A percentile compares a stretch with the other conserved stretches of the same genome.
Conservation (phyloP, 2,329 filamentous ascomycete genomes). For the Calonectria honghensis region DNA sequence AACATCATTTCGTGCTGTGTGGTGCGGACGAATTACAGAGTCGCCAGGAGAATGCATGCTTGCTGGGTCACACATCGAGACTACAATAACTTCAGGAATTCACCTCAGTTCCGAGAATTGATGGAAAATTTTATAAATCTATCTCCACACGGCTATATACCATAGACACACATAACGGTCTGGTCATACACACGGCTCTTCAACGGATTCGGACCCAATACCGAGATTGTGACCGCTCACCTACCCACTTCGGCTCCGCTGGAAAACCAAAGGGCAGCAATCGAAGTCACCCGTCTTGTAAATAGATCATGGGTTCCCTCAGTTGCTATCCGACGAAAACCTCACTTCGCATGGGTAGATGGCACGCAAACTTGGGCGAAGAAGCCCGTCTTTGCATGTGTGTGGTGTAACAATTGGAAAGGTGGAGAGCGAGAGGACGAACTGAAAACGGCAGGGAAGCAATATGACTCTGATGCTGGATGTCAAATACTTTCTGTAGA, state of each 20-base stretch:
- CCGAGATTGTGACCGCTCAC: slow-evolving; percentile 28
- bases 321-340: background rate
- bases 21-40: slow-evolving; percentile 11
- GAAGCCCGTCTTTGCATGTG: slow-evolving; percentile 8
- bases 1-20: background rate
- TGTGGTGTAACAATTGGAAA: slow-evolving; percentile 21
- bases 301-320: background rate
- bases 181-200: slow-evolving; percentile 6
- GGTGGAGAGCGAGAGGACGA: slow-evolving; percentile 1
- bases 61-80: slow-evolving; percentile 13
- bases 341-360: slow-evolving; percentile 29
- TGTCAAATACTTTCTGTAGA: background rate
- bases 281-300: background rate
- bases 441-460: slow-evolving; percentile 18
- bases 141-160: background rate
- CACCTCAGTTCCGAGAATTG: slow-evolving; percentile 22
- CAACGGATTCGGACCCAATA: slow-evolving; percentile 4
- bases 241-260: slow-evolving; percentile 7
- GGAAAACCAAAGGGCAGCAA: slow-evolving; percentile 17
- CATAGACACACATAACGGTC: slow-evolving; percentile 15
- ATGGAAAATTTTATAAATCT: slow-evolving; percentile 19
- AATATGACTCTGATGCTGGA: background rate
- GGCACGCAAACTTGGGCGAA: slow-evolving; percentile 15
- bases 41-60: slow-evolving; percentile 23
- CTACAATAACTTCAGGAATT: slow-evolving; percentile 19